Evolutionary conservation across 495 filamentous ascomycete species (phyloP).

Genomic region (Podospora bellae-mahoneyi): DNA sequence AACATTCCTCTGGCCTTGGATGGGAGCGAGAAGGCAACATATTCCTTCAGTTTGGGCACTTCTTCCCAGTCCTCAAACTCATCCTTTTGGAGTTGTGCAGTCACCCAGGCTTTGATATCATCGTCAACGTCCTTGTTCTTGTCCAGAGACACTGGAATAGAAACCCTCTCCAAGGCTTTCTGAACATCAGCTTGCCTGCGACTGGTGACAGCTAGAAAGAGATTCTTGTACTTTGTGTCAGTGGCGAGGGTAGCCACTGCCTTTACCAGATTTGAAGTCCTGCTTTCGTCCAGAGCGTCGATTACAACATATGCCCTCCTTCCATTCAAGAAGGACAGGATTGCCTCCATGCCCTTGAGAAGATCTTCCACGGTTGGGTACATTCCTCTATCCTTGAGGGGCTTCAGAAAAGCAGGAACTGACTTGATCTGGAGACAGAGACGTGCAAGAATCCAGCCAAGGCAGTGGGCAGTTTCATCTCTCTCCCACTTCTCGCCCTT

Average conservation of each 20-base stretch:
- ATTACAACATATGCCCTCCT: slow-evolving; percentile 28
- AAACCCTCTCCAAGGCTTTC: slow-evolving; percentile 10
- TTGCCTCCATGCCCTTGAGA: slow-evolving; percentile 15
- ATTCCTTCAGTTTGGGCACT: slow-evolving; percentile 18
- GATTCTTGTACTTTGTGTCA: slow-evolving; percentile 30
- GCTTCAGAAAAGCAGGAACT: slow-evolving; percentile 20
- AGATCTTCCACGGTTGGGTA: slow-evolving; percentile 12
- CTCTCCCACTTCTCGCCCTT: slow-evolving; percentile 11
- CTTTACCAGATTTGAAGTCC: slow-evolving; percentile 18
- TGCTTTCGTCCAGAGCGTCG: slow-evolving; percentile 38
- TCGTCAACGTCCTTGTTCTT: slow-evolving; percentile 29
- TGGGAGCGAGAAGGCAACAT: slow-evolving; percentile 28
- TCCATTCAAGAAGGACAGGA: slow-evolving; percentile 7
- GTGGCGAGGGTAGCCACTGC: slow-evolving; percentile 27
- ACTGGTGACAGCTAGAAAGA: slow-evolving; percentile 43
- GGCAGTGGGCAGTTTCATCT: slow-evolving; percentile 31
- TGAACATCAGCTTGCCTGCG: slow-evolving; percentile 42
- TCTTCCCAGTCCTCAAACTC: slow-evolving; percentile 26
- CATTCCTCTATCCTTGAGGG: slow-evolving; percentile 2
- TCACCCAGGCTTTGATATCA: slow-evolving; percentile 37
- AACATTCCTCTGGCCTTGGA: slow-evolving; percentile 43
- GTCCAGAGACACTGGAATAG: slow-evolving; percentile 34
- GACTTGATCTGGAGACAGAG: slow-evolving; percentile 31
- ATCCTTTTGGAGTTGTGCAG: slow-evolving; percentile 17
- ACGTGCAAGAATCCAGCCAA: slow-evolving; percentile 30